Evolutionary conservation across 345 rosid species (phyloP).

Genomic region (Melaleuca alternifolia): DNA sequence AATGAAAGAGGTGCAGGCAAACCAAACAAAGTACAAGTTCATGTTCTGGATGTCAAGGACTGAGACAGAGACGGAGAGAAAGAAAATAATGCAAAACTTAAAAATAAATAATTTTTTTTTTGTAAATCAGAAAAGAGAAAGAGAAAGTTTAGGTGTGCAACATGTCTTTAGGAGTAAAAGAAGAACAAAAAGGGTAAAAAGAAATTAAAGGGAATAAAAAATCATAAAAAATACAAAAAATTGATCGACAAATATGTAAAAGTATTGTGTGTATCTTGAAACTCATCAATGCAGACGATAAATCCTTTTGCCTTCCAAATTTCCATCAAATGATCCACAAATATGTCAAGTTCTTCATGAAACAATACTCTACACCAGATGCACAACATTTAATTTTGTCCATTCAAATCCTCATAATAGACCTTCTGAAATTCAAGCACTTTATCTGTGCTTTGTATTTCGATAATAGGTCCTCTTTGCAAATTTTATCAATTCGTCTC

Average conservation of each 20-base stretch:
- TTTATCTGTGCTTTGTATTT: not conserved
- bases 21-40: too few relatives aligned
- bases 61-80: too few relatives aligned
- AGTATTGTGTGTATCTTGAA: not conserved
- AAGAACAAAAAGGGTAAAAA: not conserved
- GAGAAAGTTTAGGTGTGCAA: not conserved
- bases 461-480: not conserved
- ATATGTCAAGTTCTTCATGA: not conserved
- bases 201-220: not conserved
- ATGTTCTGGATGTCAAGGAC: too few relatives aligned
- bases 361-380: not conserved
- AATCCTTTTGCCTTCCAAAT: not conserved
- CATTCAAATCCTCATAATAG: not conserved
- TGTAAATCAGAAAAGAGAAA: not conserved
- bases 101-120: too few relatives aligned
- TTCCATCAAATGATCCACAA: not conserved
- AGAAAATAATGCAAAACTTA: too few relatives aligned
- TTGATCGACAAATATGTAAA: not conserved
- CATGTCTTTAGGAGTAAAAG: not conserved
- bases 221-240: not conserved
- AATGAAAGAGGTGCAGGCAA: too few relatives aligned
- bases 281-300: not conserved
- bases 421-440: not conserved
- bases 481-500: not conserved
- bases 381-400: not conserved